These are phyloP conservation scores for Endotrypanum monterogeii DNA, from an alignment of 208 protist genomes.

Conservation along the genomic window DNA sequence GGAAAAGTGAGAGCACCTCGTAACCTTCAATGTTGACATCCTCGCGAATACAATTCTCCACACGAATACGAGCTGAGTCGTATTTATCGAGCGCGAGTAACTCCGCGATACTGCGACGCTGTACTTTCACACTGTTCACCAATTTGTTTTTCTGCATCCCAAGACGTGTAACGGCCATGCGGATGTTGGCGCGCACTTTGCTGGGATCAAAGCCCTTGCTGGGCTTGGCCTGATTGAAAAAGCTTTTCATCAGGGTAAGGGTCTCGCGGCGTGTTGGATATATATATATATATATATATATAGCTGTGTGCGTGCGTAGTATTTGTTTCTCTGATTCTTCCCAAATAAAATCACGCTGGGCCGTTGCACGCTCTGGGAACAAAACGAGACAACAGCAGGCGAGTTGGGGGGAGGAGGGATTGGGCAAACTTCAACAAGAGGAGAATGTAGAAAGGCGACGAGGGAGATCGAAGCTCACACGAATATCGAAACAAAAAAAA, in stretches of 20 bases:
- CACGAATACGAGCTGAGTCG: conserved; percentile 87
- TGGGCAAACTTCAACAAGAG: background rate
- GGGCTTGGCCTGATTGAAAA: conserved; percentile 42
- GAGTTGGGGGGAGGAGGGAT: background rate
- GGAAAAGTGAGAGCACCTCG: conserved; percentile 86
- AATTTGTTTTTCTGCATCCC: conserved; percentile 91
- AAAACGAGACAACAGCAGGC: too few relatives aligned
- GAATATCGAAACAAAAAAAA: too few relatives aligned
- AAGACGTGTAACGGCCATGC: conserved; percentile 86
- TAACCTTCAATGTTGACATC: conserved; percentile 88
- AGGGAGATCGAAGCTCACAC: background rate
- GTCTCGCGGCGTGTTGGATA: background rate
- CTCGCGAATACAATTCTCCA: conserved; percentile 88
- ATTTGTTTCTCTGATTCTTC: too few relatives aligned
- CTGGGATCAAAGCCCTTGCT: conserved; percentile 55
- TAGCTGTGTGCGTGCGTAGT: too few relatives aligned
- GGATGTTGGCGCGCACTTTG: conserved; percentile 78
- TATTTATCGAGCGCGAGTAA: conserved; percentile 89
- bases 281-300: too few relatives aligned
- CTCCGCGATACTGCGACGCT: conserved; percentile 80
- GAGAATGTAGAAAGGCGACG: background rate
- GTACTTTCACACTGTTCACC: conserved; percentile 87
- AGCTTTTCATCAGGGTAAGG: conserved; percentile 34
- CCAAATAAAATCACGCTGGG: too few relatives aligned
- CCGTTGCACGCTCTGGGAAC: too few relatives aligned